Percentiles rank a stretch among this genome's conserved stretches.
These are phyloP conservation scores for Gossypium longicalyx DNA, from an alignment of 345 rosid species.

Conservation along the genomic window DNA sequence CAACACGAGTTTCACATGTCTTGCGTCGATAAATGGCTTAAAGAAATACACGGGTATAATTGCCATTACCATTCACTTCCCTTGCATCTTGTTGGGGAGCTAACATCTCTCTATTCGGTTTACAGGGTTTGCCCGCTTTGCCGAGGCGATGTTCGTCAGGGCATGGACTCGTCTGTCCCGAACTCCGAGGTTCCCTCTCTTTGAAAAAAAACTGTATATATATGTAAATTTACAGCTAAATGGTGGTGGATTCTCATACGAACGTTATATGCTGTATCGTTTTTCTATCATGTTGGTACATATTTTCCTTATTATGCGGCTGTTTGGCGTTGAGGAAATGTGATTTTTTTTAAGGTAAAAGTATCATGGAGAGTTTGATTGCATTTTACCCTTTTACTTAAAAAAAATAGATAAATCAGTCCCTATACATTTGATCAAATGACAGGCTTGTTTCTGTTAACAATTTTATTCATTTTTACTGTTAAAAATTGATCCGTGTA, in stretches of 20 bases:
- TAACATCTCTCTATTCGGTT: conserved; percentile 5
- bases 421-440: no score
- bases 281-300: background rate
- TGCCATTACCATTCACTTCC: background rate
- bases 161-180: conserved; percentile 19
- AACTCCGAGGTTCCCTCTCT: conserved; percentile 30
- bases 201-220: conserved; percentile 25
- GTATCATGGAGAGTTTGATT: no score
- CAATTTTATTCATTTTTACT: no score
- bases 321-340: background rate
- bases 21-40: conserved; percentile 80
- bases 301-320: background rate
- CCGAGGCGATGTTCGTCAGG: conserved; percentile 60
- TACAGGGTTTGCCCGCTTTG: conserved; percentile 69
- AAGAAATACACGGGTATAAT: conserved; percentile 71
- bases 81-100: background rate
- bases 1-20: conserved; percentile 75
- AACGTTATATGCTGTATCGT: background rate
- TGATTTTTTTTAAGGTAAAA: no score
- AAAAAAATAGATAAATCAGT: no score
- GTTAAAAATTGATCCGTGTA: no score
- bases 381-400: no score
- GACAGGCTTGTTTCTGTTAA: no score
- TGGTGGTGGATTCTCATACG: background rate
- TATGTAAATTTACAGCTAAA: conserved; percentile 15